Evolutionary conservation across 1,139 yeast species (phyloP), one percentile per base, ranked within the genome.

Genomic region (Sugiyamaella castrensis): DNA sequence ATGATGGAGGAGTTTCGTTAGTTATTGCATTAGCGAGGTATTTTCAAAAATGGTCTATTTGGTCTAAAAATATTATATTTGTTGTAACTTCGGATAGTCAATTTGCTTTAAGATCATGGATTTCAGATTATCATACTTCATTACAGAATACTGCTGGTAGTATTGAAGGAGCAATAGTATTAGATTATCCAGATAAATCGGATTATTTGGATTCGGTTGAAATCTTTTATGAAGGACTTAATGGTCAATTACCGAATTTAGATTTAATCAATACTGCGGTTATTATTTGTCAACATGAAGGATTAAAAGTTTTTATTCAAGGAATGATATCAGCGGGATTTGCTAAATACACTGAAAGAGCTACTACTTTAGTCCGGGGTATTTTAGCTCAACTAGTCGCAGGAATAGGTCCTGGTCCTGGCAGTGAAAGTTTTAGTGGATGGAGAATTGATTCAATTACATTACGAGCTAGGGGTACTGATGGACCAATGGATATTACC

Each of bases 401-500:
- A 0, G 98, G 98, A 0, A 65, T 85, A 19, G 66, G 71, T 10
- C 73, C 68, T 19, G 76, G 75, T 12, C 71, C 73, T 11, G 96
- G 97, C 2, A 82, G 89, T 57, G 97, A 91, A 64, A 88, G 91
- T 10, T 92, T 92, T 65, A 84, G 95, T 45, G 98, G 98, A 1
- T 92, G 96, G 96, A 86, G 94, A 65, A 87, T 94, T 51, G 98
- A 92, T 67, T 85, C 98, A 0, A 69, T 92, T 32, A 87, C 98
- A 1, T 66, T 94, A 36, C 77, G 77, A 49, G 97, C 95, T 0
- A 69, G 68, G 29, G 85, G 84, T 1, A 71, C 71, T 0, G 62
- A 64, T 4, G 87, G 86, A 1, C 76, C 77, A 2, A 75, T 75
- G 43, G 98, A 92, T 69, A 82, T 92, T 45, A 92, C 98, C 0